Evolutionary conservation across 345 rosid species (phyloP).

Genomic region (Cardamine resedifolia): DNA sequence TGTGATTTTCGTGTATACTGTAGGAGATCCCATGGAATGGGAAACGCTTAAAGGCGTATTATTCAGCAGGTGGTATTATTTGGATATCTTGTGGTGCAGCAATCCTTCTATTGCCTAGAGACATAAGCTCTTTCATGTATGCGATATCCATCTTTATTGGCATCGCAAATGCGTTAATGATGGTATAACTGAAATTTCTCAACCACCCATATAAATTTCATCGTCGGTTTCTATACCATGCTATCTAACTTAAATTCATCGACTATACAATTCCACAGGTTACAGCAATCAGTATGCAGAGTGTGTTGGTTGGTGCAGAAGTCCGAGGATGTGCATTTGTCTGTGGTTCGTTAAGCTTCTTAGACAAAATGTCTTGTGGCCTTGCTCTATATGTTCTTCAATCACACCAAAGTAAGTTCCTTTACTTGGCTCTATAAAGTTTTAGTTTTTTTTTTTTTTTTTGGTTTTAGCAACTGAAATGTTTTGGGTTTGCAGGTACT

Average conservation of each 20-base stretch:
- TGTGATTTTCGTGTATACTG: neutral
- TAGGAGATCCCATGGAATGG: constrained; percentile 92
- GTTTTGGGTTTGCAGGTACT: constrained; percentile 44
- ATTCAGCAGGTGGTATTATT: constrained; percentile 79
- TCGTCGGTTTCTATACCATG: neutral
- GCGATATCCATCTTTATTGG: constrained; percentile 65
- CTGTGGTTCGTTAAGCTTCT: constrained; percentile 87
- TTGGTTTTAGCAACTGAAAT: constrained; percentile 1
- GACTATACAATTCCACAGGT: constrained; percentile 45
- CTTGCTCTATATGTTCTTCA: constrained; percentile 77
- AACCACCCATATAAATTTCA: neutral
- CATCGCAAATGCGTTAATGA: constrained; percentile 81
- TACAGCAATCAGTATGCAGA: constrained; percentile 92
- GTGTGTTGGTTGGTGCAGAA: constrained; percentile 76
- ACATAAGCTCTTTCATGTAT: constrained; percentile 63
- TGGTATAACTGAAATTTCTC: constrained; percentile 46
- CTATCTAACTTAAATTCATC: neutral
- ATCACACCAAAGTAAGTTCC: constrained; percentile 75
- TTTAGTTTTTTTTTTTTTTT: neutral
- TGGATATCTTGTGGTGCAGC: constrained; percentile 83
- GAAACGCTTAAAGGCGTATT: constrained; percentile 73
- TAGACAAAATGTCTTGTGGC: constrained; percentile 94
- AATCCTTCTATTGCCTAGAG: constrained; percentile 62
- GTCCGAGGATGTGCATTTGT: constrained; percentile 93
- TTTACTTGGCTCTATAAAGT: neutral